Percentiles rank a stretch among this genome's conserved stretches.
Evolutionary conservation across 768 basidiomycete genomes (phyloP).

Genomic region (Boletus vinaceobasis): DNA sequence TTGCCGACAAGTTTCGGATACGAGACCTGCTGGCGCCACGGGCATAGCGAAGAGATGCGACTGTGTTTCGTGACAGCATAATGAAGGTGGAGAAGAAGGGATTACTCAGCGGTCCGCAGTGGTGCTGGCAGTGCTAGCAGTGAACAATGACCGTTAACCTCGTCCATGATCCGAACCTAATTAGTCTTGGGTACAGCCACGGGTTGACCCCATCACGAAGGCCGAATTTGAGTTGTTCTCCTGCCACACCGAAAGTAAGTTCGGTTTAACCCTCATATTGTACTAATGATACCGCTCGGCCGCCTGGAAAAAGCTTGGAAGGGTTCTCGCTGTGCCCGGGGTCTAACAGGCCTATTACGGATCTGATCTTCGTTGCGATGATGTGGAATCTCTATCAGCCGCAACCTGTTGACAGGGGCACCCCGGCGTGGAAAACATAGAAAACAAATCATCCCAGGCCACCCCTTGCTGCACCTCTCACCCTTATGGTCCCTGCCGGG

Average conservation of each 20-base stretch:
- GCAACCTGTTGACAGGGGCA: conserved; percentile 27
- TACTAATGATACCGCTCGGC: conserved; percentile 1
- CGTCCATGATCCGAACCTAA: conserved; percentile 8
- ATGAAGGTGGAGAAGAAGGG: not conserved
- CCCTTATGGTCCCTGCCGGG: conserved; percentile 10
- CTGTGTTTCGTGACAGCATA: conserved; percentile 25
- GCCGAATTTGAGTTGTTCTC: not conserved
- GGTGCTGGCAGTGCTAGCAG: not conserved
- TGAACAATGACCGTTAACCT: too few relatives aligned
- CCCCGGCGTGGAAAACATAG: conserved; percentile 25
- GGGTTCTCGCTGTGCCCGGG: conserved; percentile 15
- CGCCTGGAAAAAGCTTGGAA: not conserved
- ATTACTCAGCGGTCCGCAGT: not conserved
- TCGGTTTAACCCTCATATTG: not conserved
- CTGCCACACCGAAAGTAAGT: conserved; percentile 1
- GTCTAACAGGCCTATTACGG: conserved; percentile 11
- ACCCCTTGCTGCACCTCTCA: conserved; percentile 16
- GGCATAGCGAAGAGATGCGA: conserved; percentile 8
- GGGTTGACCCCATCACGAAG: not conserved
- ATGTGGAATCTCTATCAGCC: conserved; percentile 13
- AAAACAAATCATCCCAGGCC: conserved; percentile 14
- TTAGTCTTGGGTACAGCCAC: conserved; percentile 20
- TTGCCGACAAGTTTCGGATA: conserved; percentile 54
- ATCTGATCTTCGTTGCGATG: conserved; percentile 29
- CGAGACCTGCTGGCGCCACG: conserved; percentile 15